These are phyloP conservation scores for Eruca vesicaria DNA, from an alignment of 441 rosid genomes.

Conservation along the genomic window DNA sequence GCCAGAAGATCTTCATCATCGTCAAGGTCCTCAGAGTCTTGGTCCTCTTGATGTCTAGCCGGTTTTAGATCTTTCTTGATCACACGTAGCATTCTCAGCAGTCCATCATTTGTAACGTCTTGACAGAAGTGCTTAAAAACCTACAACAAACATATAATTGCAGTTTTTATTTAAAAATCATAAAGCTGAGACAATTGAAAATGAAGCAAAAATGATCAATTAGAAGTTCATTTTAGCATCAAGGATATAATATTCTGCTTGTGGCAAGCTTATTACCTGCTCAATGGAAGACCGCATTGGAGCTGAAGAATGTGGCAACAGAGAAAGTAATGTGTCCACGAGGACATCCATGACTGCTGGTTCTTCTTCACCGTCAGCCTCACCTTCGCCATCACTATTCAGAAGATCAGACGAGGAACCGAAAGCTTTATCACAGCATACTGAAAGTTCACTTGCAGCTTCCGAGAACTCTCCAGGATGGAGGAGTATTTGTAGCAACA, in stretches of 20 bases:
- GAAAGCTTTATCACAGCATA: constrained; percentile 85
- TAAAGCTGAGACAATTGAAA: neutral
- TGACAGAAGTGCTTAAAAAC: constrained; percentile 83
- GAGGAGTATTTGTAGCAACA: constrained; percentile 84
- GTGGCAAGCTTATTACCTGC: constrained; percentile 52
- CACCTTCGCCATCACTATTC: constrained; percentile 63
- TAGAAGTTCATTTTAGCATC: neutral
- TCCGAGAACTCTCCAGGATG: constrained; percentile 82
- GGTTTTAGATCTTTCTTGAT: constrained; percentile 92
- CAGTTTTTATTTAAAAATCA: neutral
- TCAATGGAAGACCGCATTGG: constrained; percentile 85
- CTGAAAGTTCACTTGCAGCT: constrained; percentile 71
- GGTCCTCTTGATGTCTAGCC: constrained; percentile 63
- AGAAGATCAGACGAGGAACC: constrained; percentile 50
- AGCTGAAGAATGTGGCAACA: constrained; percentile 91
- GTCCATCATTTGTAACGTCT: constrained; percentile 72
- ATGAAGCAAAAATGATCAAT: neutral
- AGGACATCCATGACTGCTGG: constrained; percentile 90
- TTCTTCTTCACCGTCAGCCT: constrained; percentile 47
- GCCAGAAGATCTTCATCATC: constrained; percentile 76
- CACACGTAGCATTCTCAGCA: constrained; percentile 81
- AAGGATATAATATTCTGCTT: neutral
- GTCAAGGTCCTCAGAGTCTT: constrained; percentile 56
- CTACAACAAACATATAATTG: constrained; percentile 38
- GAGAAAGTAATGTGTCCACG: constrained; percentile 79